Evolutionary conservation across 2,329 filamentous ascomycete genomes (phyloP).

Genomic region (Rhynchosporium secalis): DNA sequence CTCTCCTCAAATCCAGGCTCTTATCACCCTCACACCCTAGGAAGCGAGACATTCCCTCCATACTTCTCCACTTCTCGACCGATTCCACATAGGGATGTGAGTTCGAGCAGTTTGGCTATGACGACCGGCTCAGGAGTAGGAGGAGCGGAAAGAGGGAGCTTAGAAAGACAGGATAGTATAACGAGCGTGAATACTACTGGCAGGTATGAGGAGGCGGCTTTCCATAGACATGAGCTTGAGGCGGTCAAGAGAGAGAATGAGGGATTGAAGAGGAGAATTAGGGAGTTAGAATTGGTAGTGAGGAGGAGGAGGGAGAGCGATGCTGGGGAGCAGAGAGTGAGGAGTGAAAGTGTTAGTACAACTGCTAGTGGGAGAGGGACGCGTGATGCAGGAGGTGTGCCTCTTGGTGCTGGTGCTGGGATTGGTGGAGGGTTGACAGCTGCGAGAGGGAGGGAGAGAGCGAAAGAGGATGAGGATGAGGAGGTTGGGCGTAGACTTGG

Average conservation of each 20-base stretch:
- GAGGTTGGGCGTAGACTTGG: neutral
- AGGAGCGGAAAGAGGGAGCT: conserved; percentile 10
- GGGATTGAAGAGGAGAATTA: conserved; percentile 57
- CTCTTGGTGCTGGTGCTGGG: neutral
- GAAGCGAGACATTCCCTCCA: conserved; percentile 34
- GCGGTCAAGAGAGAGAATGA: conserved; percentile 65
- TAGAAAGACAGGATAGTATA: conserved; percentile 25
- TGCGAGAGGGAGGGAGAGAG: conserved; percentile 36
- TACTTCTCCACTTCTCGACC: conserved; percentile 35
- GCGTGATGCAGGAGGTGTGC: conserved; percentile 36
- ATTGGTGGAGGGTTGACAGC: neutral
- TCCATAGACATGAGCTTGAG: conserved; percentile 61
- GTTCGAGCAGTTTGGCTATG: conserved; percentile 26
- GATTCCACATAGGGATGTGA: conserved; percentile 33
- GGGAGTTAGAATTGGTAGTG: conserved; percentile 60
- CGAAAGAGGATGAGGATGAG: conserved; percentile 41
- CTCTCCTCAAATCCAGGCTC: conserved; percentile 26
- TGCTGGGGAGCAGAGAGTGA: conserved; percentile 36
- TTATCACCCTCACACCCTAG: conserved; percentile 30
- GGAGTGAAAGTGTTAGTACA: conserved; percentile 55
- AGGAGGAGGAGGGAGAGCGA: conserved; percentile 41
- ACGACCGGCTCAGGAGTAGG: neutral
- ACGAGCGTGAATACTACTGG: conserved; percentile 56
- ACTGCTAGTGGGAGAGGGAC: conserved; percentile 50
- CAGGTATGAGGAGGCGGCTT: conserved; percentile 63